Evolutionary conservation across 2,329 filamentous ascomycete genomes (phyloP), one percentile per base, ranked within the genome.

Genomic region (Aspergillus fumigatus): DNA sequence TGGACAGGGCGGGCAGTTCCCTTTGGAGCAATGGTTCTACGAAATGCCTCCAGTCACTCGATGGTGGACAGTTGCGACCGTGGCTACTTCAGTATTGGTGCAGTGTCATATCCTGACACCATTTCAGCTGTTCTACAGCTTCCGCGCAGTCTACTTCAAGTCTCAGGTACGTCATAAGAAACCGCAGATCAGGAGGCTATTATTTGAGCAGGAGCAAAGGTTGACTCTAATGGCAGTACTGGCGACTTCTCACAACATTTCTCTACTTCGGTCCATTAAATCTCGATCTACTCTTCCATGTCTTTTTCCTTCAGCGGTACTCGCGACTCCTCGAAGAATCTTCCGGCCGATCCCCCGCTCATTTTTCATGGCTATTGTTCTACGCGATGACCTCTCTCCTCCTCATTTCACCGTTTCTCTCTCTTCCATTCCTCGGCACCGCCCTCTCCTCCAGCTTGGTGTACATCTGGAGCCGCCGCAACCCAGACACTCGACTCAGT

Each of bases 301-400:
- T 97, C 73, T 99, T 97, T 83, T 99, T 99, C 78, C 87, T 97
- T 56, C 92, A 97, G 73, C 89, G 94, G 56, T 99, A 99, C 75
- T 92, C 93, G 6, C 89, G 94, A 51, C 88, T 97, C 47, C 85
- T 99, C 49, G 94, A 99, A 76, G 93, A 97, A 75, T 92, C 90
- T 0, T 92, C 92, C n/a, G 90, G 92, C 43, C 86, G 90, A 47
- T 95, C 90, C 4, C 89, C 93, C 1, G 94, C 94, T 3, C 88
- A 95, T 70, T 99, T 97, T 79, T 92, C 92, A 5, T 99, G 93
- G 92, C 82, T 99, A 19, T 82, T 99, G 1, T 79, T 94, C 52
- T 97, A 96, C 73, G 88, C 92, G 56, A 91, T 87, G 72, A 82
- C 84, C 2, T 88, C 88, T 56, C 84, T 99, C 19, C 84, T 97